phyloP scores from a whole-genome alignment of 1,284 basidiomycete species.

The Marasmius fiardii region DNA sequence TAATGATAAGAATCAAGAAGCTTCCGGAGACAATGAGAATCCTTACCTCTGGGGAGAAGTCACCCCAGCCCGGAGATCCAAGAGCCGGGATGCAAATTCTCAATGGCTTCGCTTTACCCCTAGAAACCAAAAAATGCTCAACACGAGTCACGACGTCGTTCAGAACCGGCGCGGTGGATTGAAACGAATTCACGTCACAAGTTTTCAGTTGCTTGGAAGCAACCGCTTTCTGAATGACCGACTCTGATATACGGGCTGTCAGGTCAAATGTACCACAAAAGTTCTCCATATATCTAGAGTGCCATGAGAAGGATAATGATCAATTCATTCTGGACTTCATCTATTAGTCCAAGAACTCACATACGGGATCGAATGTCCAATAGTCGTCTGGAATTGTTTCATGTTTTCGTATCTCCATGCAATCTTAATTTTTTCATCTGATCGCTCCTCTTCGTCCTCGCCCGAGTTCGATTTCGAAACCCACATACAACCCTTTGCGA shows the following conservation, averaged over 20 bases:
- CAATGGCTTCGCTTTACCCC: slow-evolving; percentile 32
- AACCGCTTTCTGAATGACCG: slow-evolving; percentile 42
- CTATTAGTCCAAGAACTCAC: slow-evolving; percentile 26
- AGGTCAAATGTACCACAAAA: slow-evolving; percentile 77
- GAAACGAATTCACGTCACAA: slow-evolving; percentile 23
- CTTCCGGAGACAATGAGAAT: slow-evolving; percentile 9
- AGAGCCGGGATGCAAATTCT: slow-evolving; percentile 70
- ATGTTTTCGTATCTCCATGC: slow-evolving; percentile 95
- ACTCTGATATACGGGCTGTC: slow-evolving; percentile 51
- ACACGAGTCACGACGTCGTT: neutral
- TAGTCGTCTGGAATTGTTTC: slow-evolving; percentile 89
- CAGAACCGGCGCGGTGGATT: neutral
- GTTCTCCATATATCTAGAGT: slow-evolving; percentile 47
- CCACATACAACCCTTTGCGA: slow-evolving; percentile 82
- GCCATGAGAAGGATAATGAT: slow-evolving; percentile 5
- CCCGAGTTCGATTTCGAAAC: slow-evolving; percentile 32
- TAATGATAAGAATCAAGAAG: slow-evolving; percentile 10
- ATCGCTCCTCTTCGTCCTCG: slow-evolving; percentile 35
- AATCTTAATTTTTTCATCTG: slow-evolving; percentile 68
- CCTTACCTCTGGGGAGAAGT: slow-evolving; percentile 51
- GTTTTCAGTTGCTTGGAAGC: slow-evolving; percentile 33
- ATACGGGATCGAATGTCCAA: slow-evolving; percentile 46
- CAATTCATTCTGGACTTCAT: slow-evolving; percentile 14
- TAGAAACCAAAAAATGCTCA: slow-evolving; percentile 14
- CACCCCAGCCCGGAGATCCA: slow-evolving; percentile 74